Conservation (phyloP, 2,329 filamentous ascomycete genomes). For the Tolypocladium endophyticum region DNA sequence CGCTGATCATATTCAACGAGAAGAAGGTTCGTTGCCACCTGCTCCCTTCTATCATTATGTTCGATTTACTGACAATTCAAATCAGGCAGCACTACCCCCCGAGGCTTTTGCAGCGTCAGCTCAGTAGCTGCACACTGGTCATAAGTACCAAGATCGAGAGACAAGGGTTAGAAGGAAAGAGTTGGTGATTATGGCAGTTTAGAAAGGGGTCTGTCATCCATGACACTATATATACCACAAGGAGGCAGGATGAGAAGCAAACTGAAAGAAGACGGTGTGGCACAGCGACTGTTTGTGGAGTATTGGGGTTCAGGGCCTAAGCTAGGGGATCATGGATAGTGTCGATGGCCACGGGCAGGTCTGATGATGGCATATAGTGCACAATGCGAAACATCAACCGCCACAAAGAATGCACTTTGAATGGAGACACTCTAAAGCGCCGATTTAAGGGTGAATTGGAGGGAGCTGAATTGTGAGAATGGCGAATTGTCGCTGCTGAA, state of each 20-base stretch:
- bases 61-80: not conserved
- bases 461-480: no score
- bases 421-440: not conserved
- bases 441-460: not conserved
- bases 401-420: not conserved
- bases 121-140: not conserved
- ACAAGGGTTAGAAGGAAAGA: not conserved
- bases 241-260: not conserved
- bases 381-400: not conserved
- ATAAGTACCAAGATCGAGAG: not conserved
- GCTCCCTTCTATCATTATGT: not conserved
- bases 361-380: not conserved
- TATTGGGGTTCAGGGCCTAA: not conserved
- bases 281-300: not conserved
- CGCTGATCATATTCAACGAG: slow-evolving; percentile 63
- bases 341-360: not conserved
- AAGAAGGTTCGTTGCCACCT: slow-evolving; percentile 48
- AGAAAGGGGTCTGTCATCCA: not conserved
- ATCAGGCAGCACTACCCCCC: slow-evolving; percentile 13
- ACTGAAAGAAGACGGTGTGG: not conserved
- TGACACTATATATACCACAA: not conserved
- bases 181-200: not conserved
- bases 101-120: slow-evolving; percentile 13
- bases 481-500: not conserved
- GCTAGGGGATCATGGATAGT: not conserved